phyloP scores from a whole-genome alignment of 176 grass and related monocot genomes.

The Avena sativa region DNA sequence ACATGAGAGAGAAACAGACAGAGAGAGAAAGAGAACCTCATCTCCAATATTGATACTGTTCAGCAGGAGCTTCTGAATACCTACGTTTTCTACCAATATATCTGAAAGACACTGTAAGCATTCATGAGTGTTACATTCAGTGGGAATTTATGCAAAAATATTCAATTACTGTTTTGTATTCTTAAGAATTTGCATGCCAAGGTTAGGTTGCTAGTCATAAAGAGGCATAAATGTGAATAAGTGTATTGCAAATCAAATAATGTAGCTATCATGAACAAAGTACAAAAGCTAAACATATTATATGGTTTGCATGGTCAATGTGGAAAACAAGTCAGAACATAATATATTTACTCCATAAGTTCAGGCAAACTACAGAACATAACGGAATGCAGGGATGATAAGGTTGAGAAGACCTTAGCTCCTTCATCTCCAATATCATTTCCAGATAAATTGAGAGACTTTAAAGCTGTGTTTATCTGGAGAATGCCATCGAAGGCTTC shows the following conservation, averaged over 20 bases:
- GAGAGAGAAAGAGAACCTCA: conserved; percentile 56
- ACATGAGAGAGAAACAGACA: background rate
- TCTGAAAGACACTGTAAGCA: conserved; percentile 98
- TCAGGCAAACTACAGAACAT: conserved; percentile 26
- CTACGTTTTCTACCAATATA: conserved; percentile 82
- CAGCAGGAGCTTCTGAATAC: conserved; percentile 92
- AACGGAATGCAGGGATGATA: conserved; percentile 31
- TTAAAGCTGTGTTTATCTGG: conserved; percentile 89
- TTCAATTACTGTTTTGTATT: conserved; percentile 12
- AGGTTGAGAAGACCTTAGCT: conserved; percentile 86
- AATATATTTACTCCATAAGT: background rate
- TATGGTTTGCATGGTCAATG: background rate
- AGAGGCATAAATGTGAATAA: conserved; percentile 31
- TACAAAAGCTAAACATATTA: background rate
- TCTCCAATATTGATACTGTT: conserved; percentile 92
- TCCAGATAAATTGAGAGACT: conserved; percentile 90
- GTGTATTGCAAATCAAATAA: conserved; percentile 1
- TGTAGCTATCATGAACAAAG: conserved; percentile 2
- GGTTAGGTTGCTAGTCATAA: conserved; percentile 1
- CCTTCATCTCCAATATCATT: conserved; percentile 97
- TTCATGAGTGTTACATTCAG: conserved; percentile 72
- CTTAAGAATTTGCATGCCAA: background rate
- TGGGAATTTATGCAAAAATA: conserved; percentile 26
- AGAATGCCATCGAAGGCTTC: conserved; percentile 95
- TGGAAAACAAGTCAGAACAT: background rate